phyloP scores from a whole-genome alignment of 208 protist species.

The Entamoeba dispar region DNA sequence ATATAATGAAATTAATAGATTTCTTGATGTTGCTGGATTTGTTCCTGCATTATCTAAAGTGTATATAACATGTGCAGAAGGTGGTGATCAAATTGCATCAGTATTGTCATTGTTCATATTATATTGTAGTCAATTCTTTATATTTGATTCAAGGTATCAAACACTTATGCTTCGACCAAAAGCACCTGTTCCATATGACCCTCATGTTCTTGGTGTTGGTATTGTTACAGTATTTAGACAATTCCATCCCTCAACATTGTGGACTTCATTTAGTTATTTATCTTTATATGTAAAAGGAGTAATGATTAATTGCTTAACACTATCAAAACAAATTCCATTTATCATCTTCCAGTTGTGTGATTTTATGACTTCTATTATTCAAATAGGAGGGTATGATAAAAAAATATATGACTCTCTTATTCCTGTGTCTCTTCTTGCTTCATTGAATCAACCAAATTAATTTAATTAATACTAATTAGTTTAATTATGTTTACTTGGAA shows the following conservation, averaged over 20 bases:
- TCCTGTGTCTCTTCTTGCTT: no score
- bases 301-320: no score
- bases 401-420: no score
- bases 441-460: no score
- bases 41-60: neutral
- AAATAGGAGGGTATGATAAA: no score
- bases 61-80: neutral
- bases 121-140: neutral
- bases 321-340: no score
- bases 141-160: neutral
- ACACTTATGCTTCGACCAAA: no score
- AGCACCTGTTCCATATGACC: neutral
- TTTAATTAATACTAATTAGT: no score
- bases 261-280: neutral
- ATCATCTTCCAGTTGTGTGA: no score
- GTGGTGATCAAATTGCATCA: neutral
- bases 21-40: neutral
- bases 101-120: neutral
- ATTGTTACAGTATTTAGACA: neutral
- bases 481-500: no score
- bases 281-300: neutral
- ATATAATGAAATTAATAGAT: neutral
- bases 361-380: no score
- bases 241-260: neutral
- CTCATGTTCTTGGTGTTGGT: neutral